Evolutionary conservation across 805 yeast species (phyloP).

Genomic region (Yarrowia yakushimensis): DNA sequence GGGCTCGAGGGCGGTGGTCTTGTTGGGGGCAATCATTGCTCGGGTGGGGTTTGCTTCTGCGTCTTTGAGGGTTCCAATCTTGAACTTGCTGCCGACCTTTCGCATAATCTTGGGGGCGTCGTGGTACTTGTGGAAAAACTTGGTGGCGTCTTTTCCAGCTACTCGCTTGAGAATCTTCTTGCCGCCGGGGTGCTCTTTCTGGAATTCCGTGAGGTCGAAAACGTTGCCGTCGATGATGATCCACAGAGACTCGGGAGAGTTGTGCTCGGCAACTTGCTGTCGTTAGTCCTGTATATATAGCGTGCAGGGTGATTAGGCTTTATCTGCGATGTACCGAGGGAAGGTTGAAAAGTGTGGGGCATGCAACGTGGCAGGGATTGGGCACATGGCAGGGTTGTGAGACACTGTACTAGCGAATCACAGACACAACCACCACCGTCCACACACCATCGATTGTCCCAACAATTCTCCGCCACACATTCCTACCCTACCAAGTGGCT

Average conservation of each 20-base stretch:
- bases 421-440: too few species aligned
- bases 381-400: background rate
- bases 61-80: constrained; percentile 34
- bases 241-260: constrained; percentile 76
- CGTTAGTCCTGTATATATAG: constrained; percentile 21
- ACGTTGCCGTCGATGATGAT: constrained; percentile 78
- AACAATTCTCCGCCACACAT: too few species aligned
- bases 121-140: constrained; percentile 54
- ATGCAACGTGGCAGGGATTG: constrained; percentile 1
- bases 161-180: constrained; percentile 70
- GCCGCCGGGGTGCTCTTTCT: constrained; percentile 78
- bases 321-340: constrained; percentile 17
- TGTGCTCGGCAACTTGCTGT: constrained; percentile 65
- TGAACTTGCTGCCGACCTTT: constrained; percentile 37
- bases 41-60: constrained; percentile 28
- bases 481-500: background rate
- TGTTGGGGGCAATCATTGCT: constrained; percentile 27
- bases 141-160: constrained; percentile 76
- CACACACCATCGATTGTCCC: too few species aligned
- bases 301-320: background rate
- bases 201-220: constrained; percentile 67
- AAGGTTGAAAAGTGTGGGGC: background rate
- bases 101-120: constrained; percentile 39
- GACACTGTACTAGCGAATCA: too few species aligned
- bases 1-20: constrained; percentile 28